Percentiles rank a stretch among this genome's conserved stretches.
phyloP scores from a whole-genome alignment of 495 filamentous ascomycete genomes.

The Lichenothelia convexa region DNA sequence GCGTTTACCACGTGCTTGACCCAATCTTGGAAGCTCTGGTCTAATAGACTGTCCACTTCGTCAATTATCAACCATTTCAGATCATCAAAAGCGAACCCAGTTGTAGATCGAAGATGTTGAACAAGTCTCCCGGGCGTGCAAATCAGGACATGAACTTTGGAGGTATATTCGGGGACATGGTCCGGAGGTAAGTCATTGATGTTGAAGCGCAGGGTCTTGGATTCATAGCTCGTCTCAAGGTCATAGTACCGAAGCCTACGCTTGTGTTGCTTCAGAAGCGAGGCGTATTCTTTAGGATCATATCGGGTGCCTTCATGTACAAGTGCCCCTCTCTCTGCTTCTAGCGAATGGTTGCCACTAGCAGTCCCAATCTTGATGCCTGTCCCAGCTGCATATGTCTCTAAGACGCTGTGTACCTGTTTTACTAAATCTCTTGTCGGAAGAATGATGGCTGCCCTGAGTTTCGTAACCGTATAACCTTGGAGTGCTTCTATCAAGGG shows the following conservation, averaged over 20 bases:
- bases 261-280: conserved; percentile 16
- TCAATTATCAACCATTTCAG: conserved; percentile 81
- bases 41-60: conserved; percentile 81
- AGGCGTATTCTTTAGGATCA: conserved; percentile 32
- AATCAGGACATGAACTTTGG: conserved; percentile 74
- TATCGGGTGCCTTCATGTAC: conserved; percentile 43
- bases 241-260: conserved; percentile 8
- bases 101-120: conserved; percentile 70
- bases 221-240: conserved; percentile 20
- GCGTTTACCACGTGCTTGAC: conserved; percentile 50
- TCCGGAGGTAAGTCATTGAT: conserved; percentile 28
- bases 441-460: conserved; percentile 66
- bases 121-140: conserved; percentile 86
- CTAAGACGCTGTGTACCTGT: conserved; percentile 57
- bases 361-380: conserved; percentile 62
- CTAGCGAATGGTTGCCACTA: conserved; percentile 57
- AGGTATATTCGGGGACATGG: conserved; percentile 41
- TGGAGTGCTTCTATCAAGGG: conserved; percentile 63
- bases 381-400: conserved; percentile 44
- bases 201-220: conserved; percentile 27
- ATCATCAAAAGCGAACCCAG: conserved; percentile 55
- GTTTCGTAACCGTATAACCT: conserved; percentile 33
- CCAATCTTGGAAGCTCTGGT: conserved; percentile 89
- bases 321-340: conserved; percentile 51
- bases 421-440: conserved; percentile 79